Base-by-base conservation (phyloP, 495 filamentous ascomycete genomes). In the Trichoderma erinaceum region DNA sequence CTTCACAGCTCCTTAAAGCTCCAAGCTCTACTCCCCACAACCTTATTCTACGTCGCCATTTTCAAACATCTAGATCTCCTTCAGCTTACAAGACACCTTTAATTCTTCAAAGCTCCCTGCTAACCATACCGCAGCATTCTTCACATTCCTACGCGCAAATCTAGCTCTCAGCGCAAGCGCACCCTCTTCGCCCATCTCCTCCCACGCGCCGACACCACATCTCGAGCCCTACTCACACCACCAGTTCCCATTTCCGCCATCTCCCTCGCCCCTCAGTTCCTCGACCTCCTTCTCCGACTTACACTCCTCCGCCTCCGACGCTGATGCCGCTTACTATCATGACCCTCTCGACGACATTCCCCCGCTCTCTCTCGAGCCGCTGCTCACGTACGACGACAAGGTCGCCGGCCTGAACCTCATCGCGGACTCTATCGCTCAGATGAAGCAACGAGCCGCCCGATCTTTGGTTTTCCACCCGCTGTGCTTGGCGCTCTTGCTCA, bases 101-200 rank as follows among this genome's bases (percentile, higher is more conserved):
- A 16, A 4, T 48, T 16, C 29, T 48, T 13, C 12, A 48, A 32
- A 32, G 25, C 25, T 61, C 25, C 0, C 29, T 32, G 10, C 56
- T 61, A 66, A 68, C 69, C 70, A 29, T 61, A 10, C 56, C 29
- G 46, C 69, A 86, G 84, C 84, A 50, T 86, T 86, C 75, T 84
- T 86, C 72, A 79, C 79, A 68, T 85, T 84, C 73, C 77, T 86
- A 29, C 80, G 83, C 63, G 84, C 82, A 66, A 86, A 86, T 71
- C 79, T 86, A 67, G 80, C 83, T 50, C 81, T 84, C 44, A 81
- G 78, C 21, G 74, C 82, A 46, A 80, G 78, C 38, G 76, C 77
- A 66, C 70, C 80, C 69, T 81, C 80, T 23, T 15, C 65, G 8
- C 27, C 65, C 10, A 23, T 66, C 11, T 66, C 65, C 65, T 78